Evolutionary conservation across 1,284 basidiomycete genomes (phyloP), one percentile per base, ranked within the genome.

Genomic region (Ceratobasidium sp.): DNA sequence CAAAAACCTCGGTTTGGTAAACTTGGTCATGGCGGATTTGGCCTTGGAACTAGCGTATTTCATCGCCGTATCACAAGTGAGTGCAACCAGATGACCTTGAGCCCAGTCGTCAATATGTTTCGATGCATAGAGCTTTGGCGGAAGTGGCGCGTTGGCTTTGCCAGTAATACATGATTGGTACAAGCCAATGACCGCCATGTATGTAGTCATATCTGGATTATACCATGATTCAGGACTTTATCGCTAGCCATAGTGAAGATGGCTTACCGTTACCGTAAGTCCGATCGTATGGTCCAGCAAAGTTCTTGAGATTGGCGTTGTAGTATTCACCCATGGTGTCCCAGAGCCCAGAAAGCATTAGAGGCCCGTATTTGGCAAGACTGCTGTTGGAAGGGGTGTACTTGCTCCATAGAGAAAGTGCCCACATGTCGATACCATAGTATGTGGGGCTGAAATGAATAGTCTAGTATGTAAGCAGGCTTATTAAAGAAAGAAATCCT

Each of bases 61-160:
- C 27, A 64, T 47, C 2, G 58, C 58, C 31, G 31, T 32, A 40
- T 64, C 58, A 32, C 58, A 64, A 8, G 58, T 64, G 2, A 64
- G 22, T 3, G 58, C 58, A 35, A 64, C 34, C 22, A 64, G 29
- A 20, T 64, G 58, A 3, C 58, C 58, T 32, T 64, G 58, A 5
- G 58, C 58, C 58, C 58, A 64, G 22, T 64, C 58, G 32, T 64
- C 58, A 31, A 64, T 64, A 20, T 64, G 58, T 38, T 64, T 64
- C n/a, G 58, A 64, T 20, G 58, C 47, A 64, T 64, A 64, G 20
- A 64, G 47, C n/a, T 52, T 64, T 29, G 58, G 58, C 27, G 58
- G 58, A 10, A 64, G 47, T 25, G 58, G 45, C 13, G 45, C 58
- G 25, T 38, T 50, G 58, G 47, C 47, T 29, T 32, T 64, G 3